These are phyloP conservation scores for Fusarium pininemorale DNA, from an alignment of 2,329 filamentous ascomycete species.

Conservation along the genomic window DNA sequence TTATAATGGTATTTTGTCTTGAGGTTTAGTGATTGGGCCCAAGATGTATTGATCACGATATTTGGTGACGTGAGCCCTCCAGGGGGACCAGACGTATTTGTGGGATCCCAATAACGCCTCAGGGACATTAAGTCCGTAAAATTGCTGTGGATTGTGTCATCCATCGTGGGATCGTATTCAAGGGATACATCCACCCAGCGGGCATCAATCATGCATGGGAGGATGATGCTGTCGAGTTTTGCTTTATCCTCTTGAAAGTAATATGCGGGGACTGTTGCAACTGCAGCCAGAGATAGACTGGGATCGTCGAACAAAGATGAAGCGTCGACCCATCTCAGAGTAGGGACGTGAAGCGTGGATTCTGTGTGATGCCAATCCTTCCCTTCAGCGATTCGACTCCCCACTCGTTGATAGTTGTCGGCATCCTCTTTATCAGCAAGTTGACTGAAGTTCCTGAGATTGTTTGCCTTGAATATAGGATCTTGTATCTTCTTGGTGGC, in stretches of 20 bases:
- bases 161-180: neutral
- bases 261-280: neutral
- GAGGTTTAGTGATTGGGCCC: neutral
- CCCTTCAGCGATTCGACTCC: neutral
- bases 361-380: neutral
- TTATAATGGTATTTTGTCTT: accelerated
- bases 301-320: neutral
- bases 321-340: neutral
- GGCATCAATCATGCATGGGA: neutral
- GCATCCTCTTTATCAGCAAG: neutral
- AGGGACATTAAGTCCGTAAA: neutral
- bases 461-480: neutral
- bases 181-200: neutral
- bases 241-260: neutral
- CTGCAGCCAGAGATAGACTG: accelerated
- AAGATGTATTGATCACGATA: accelerated
- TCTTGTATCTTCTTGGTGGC: neutral
- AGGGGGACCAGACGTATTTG: neutral
- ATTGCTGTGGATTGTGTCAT: neutral
- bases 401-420: neutral
- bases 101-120: neutral
- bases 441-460: neutral
- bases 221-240: neutral
- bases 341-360: neutral
- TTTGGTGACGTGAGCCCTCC: neutral